Base-by-base conservation (phyloP, 2,329 filamentous ascomycete genomes). In the Aaosphaeria arxii region DNA sequence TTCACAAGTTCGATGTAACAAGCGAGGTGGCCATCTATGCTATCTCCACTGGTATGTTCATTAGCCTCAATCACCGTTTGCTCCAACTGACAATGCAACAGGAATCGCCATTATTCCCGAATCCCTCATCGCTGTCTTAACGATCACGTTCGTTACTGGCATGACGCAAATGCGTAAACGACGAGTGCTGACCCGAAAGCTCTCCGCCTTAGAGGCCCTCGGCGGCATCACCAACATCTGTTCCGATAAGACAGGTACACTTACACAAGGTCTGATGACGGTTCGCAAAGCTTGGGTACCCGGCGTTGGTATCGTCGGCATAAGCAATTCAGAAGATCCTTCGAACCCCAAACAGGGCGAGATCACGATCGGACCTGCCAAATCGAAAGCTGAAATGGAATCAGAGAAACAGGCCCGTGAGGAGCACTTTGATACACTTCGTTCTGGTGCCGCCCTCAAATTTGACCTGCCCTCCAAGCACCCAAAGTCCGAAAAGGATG, bases 211-310 rank as follows among this genome's bases (percentile, higher is more conserved):
- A 30, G 57, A 60, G 45, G 57, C 57, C 4, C 48, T 60, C 7
- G 57, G 57, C 7, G 56, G 52, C 28, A 55, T 60, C 29, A 60
- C 57, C n/a, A 55, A 59, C 38, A 77, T 77, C 48, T 78, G 74
- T 59, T 75, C 72, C 4, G 75, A 78, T 58, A 77, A 77, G 63
- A 77, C 75, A 1, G 67, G 49, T 66, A 74, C n/a, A 50, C 56
- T 41, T 32, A 69, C 50, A 5, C 57, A 61, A 52, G 58, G 58
- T 7, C 43, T 53, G 39, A 61, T 62, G 58, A 46, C 57, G 5
- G 52, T 56, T 5, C 46, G 49, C 11, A 62, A 61, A 42, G 51
- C 55, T 1, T 62, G 58, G 58, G 47, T 62, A 7, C 58, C 58
- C 2, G 55, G 48, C 4, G 44, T 47, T 9, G 58, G 58, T 9